Evolutionary conservation across 2,329 filamentous ascomycete species (phyloP).

Genomic region (Tolypocladium guangdongense): DNA sequence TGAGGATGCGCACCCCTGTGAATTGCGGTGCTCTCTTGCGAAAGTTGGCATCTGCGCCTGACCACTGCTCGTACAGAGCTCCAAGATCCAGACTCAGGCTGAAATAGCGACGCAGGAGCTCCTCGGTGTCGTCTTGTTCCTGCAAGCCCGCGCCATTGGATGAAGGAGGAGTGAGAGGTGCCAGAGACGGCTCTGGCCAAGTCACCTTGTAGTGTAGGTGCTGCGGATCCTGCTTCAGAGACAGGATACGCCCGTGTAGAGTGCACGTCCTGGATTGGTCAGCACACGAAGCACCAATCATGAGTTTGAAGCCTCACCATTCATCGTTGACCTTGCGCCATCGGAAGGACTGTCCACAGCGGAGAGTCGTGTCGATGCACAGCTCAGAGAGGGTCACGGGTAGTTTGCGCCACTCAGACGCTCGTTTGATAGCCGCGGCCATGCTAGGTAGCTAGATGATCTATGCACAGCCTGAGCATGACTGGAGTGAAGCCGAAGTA

Average conservation of each 20-base stretch:
- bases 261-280: constrained; percentile 55
- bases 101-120: constrained; percentile 73
- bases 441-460: too few species aligned
- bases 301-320: constrained; percentile 45
- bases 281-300: not conserved
- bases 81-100: constrained; percentile 71
- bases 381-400: constrained; percentile 75
- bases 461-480: not conserved
- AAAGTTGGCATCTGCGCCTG: constrained; percentile 75
- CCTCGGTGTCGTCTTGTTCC: constrained; percentile 55
- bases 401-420: constrained; percentile 78
- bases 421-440: constrained; percentile 30
- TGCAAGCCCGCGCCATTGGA: constrained; percentile 5
- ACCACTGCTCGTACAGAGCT: constrained; percentile 78
- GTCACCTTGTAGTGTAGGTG: constrained; percentile 72
- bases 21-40: constrained; percentile 78
- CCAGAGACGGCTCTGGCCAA: constrained; percentile 31
- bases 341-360: constrained; percentile 93
- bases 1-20: constrained; percentile 80
- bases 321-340: constrained; percentile 80
- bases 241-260: constrained; percentile 74
- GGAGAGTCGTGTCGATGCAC: constrained; percentile 86
- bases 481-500: too few species aligned
- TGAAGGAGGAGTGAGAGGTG: constrained; percentile 5
- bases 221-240: constrained; percentile 69